Evolutionary conservation across 441 rosid genomes (phyloP), one percentile per base, ranked within the genome.

Genomic region (Populus hybrid): DNA sequence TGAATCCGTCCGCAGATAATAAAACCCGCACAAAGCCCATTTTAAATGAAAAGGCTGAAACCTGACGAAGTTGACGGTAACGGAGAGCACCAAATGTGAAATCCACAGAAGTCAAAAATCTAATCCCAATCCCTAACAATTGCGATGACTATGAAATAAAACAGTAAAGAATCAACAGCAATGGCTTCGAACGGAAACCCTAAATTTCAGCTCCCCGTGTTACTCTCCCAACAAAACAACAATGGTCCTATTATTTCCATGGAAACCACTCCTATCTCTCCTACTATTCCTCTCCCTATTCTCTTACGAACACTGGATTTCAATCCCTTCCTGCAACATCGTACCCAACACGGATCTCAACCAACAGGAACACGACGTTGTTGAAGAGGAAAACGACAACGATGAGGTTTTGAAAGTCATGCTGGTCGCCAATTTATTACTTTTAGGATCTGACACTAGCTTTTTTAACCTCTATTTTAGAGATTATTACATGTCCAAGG

Each of bases 401-500:
- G 81, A 78, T 26, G 87, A 85, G n/a, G 61, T 16, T 68, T 72
- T 91, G 75, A 91, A 72, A 79, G 89, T 87, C 46, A 89, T 89
- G 94, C 26, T 88, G 42, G 92, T 87, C 67, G 87, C 89, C 66
- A 77, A 89, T 84, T 68, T 91, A 79, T 81, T 87, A 35, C 82
- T 89, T 69, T 42, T 79, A 57, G 91, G 89, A 9, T 85, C 88
- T 7, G 88, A 87, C 30, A 73, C 86, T 70, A 82, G 87, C 21
- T 80, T 82, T 10, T 66, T 78, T 75, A 77, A 87, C 69, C 82
- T 79, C 36, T 79, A 86, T 74, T 88, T 87, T 82, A 77, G 89
- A 57, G 84, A 89, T 40, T 86, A 87, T 82, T 87, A 85, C 89
- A 78, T 88, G 87, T 82, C 91, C 78, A 86, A 81, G 76, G 84